Evolutionary conservation across 148 eudicot genomes (phyloP).

Genomic region (Limonium bicolor): DNA sequence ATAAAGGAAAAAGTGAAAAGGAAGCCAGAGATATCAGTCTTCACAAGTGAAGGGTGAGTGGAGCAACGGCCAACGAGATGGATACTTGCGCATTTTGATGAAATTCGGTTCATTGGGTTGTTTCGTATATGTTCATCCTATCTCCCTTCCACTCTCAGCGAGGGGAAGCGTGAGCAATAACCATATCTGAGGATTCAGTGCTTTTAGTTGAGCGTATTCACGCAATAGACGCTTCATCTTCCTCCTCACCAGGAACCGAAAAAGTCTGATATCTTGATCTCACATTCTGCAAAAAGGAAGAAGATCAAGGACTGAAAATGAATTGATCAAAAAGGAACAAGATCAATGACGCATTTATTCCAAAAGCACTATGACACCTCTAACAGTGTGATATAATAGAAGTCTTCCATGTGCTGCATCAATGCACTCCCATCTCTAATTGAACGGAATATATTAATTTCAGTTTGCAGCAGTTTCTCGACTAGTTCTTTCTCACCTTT

Average conservation of each 20-base stretch:
- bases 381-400: slow-evolving; percentile 69
- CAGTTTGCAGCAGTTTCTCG: slow-evolving; percentile 82
- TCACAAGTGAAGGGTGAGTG: no score
- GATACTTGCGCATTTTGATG: no score
- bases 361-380: slow-evolving; percentile 36
- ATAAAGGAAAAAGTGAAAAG: no score
- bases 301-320: neutral
- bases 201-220: no score
- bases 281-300: slow-evolving; percentile 41
- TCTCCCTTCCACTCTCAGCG: no score
- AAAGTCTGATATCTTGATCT: slow-evolving; percentile 50
- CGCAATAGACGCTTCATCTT: slow-evolving; percentile 13
- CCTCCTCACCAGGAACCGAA: slow-evolving; percentile 18
- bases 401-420: slow-evolving; percentile 99
- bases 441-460: slow-evolving; percentile 75
- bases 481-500: slow-evolving; percentile 90
- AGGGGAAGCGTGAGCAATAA: no score
- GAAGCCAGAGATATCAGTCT: no score
- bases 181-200: no score
- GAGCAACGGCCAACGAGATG: no score
- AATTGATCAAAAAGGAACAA: neutral
- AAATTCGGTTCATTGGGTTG: no score
- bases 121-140: no score
- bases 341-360: neutral
- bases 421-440: slow-evolving; percentile 92